Base-by-base conservation (phyloP, 2,329 filamentous ascomycete genomes). In the Teratosphaeria epicoccoides region DNA sequence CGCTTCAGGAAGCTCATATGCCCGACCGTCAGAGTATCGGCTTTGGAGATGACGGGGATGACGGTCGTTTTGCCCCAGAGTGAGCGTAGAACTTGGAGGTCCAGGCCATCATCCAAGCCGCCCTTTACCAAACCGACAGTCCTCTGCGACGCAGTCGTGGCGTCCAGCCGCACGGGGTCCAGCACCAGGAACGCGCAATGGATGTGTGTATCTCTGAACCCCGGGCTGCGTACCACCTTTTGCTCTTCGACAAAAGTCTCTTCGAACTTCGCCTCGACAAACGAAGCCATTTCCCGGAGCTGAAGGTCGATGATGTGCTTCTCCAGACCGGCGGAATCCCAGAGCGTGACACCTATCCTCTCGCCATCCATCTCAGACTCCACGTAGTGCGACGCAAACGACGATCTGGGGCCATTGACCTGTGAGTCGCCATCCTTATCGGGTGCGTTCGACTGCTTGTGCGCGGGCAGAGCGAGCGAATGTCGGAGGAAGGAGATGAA, bases 201-300 rank as follows among this genome's bases (percentile, higher is more conserved):
- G 59, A 98, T 95, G 69, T 98, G 93, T 48, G 91, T 96, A 73
- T 98, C 93, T 67, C 89, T 87, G 58, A 88, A 86, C 51, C 90
- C 91, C 24, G 93, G 91, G 49, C 90, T 89, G 63, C 93, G 86
- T 56, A 96, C 78, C 46, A 98, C 90, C 75, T 96, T 97, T 79
- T 95, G 95, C 74, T 98, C 93, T 71, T 98, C 93, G 47, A 82
- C 82, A 67, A 98, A 95, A 0, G 93, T 97, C 65, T 98, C 93
- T 68, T 98, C 91, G 61, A 98, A 98, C 70, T 97, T 97, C 75
- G 86, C 91, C 75, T 98, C 93, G 54, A 98, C 76, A 72, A 98
- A 98, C 7, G 85, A 79, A 28, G 86, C 84, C 76, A 97, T 90
- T 67, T 95, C 88, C 55, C 90, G 83, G 59, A 98, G 76, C 70